A percentile compares a stretch with the other conserved stretches of the same genome.
phyloP scores from a whole-genome alignment of 2,329 filamentous ascomycete genomes.

The Coniochaeta sp. region DNA sequence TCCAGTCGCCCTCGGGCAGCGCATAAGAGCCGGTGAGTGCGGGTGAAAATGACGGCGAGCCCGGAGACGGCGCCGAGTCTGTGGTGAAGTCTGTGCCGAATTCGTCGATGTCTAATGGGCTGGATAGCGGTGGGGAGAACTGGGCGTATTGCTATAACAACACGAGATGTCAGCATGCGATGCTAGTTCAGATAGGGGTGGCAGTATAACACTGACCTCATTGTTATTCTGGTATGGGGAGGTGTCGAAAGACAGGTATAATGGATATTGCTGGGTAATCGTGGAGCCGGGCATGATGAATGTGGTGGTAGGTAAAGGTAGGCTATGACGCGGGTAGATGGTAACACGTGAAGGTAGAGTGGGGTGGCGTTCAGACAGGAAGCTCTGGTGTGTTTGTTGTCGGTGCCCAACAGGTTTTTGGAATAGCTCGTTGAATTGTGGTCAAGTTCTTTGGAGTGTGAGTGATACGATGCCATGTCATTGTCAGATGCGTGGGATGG shows the following conservation, averaged over 20 bases:
- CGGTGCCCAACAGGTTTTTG: too few species aligned
- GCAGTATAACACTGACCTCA: constrained; percentile 3
- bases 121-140: constrained; percentile 19
- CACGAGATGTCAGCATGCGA: background rate
- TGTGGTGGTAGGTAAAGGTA: background rate
- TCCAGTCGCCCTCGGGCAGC: constrained; percentile 19
- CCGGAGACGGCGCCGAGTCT: constrained; percentile 27
- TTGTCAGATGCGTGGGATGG: background rate
- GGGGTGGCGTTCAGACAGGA: background rate
- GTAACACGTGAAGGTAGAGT: background rate
- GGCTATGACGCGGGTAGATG: background rate
- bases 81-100: constrained; percentile 25
- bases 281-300: background rate
- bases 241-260: background rate
- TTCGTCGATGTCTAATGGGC: constrained; percentile 21
- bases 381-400: too few species aligned
- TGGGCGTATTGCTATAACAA: constrained; percentile 12
- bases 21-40: constrained; percentile 20
- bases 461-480: background rate
- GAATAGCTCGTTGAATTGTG: background rate
- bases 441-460: background rate
- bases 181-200: constrained; percentile 8
- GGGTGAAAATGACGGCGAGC: constrained; percentile 23
- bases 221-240: background rate
- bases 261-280: background rate